Evolutionary conservation across 129 eudicot species (phyloP).

Genomic region (Chrysanthemum seticuspe): DNA sequence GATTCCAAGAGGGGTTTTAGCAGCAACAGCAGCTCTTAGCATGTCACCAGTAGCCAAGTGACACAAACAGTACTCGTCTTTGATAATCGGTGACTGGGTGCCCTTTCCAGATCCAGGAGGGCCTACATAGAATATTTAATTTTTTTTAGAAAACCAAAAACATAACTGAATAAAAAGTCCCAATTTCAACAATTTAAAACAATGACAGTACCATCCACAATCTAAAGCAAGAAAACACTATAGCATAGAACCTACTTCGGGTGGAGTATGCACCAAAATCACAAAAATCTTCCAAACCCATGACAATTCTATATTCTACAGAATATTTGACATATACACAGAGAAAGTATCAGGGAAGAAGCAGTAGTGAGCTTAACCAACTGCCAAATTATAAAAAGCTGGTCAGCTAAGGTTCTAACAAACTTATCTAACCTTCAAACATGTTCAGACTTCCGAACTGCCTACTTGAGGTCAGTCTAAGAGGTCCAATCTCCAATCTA

Average conservation of each 20-base stretch:
- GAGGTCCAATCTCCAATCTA: too few relatives aligned
- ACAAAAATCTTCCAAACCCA: slow-evolving; percentile 8
- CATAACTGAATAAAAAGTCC: background rate
- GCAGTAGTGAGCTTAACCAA: too few relatives aligned
- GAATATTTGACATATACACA: too few relatives aligned
- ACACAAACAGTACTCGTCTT: slow-evolving; percentile 92
- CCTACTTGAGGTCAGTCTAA: too few relatives aligned
- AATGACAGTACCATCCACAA: background rate
- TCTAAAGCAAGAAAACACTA: background rate
- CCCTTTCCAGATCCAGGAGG: slow-evolving; percentile 99
- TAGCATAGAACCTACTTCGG: slow-evolving; percentile 5
- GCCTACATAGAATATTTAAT: slow-evolving; percentile 43
- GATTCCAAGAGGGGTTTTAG: slow-evolving; percentile 92
- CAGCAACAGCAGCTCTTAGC: slow-evolving; percentile 96
- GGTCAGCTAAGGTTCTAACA: background rate
- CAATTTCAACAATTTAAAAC: slow-evolving; percentile 2
- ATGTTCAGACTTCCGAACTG: too few relatives aligned
- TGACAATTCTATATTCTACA: background rate
- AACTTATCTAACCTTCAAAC: background rate
- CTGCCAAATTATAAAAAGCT: too few relatives aligned
- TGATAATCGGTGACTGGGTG: slow-evolving; percentile 86
- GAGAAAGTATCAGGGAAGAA: too few relatives aligned
- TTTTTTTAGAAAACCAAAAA: background rate
- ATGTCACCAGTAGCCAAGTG: slow-evolving; percentile 95
- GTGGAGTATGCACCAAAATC: background rate